Evolutionary conservation across 2,329 filamentous ascomycete species (phyloP), one percentile per base, ranked within the genome.

Genomic region (Thelonectria rubi): DNA sequence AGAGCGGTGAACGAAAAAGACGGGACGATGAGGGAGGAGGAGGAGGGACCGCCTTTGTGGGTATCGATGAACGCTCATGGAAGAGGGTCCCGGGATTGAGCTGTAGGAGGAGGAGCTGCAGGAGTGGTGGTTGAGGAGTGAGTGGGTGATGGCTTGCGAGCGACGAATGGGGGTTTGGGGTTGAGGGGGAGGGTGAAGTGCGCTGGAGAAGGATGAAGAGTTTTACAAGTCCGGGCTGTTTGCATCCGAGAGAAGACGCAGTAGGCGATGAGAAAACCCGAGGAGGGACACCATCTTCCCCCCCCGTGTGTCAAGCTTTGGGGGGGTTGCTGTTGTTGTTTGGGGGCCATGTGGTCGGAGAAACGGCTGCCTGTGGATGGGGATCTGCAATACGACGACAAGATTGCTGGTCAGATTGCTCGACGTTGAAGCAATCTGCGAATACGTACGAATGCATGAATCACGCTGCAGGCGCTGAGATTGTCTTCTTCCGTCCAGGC

Each of bases 1-100:
- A 8, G 40, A 59, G 60, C 60, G 60, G 60, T 62, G 60, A 62
- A 59, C 58, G 32, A 21, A 34, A 34, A 34, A 12, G 32, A 34
- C 5, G 32, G 14, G 11, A 12, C 32, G 11, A 7, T 3, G 9
- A 12, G 32, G 11, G 32, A 8, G 9, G 24, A 7, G 4, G 4
- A 4, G 7, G 24, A 24, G 24, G 24, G 24, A 24, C 24, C 42
- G 42, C 42, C 7, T 4, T n/a, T 14, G 18, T 24, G 42, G 42
- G 17, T 51, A 40, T 46, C 48, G 11, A 39, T 15, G 43, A 24
- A 42, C 42, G 45, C n/a, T 8, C 34, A 47, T 34, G 34, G 32
- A 60, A 34, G 53, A 56, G 58, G 58, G 53, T 30, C 34, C 42
- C 24, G 4, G 32, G 32, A 3, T n/a, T n/a, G 43, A 40, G 47